These are phyloP conservation scores for Penicillium sp. DNA, from an alignment of 2,329 filamentous ascomycete species.

Conservation along the genomic window DNA sequence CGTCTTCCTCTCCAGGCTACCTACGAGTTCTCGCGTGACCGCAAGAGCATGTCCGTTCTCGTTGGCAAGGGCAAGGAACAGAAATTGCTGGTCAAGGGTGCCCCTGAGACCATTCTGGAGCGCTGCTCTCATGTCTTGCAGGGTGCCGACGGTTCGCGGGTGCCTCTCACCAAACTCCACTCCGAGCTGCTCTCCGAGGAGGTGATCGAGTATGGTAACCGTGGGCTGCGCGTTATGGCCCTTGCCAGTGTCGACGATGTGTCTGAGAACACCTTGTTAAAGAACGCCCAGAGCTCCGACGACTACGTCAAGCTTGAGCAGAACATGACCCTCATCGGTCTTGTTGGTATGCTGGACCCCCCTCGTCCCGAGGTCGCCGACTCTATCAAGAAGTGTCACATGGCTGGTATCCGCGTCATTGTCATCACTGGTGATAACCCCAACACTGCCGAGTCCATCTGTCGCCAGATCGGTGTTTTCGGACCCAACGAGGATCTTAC, in stretches of 20 bases:
- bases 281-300: constrained; percentile 71
- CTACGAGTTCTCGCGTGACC: constrained; percentile 94
- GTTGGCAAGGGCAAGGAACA: constrained; percentile 66
- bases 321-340: constrained; percentile 86
- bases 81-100: constrained; percentile 91
- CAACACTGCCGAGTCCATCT: constrained; percentile 96
- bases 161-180: constrained; percentile 66
- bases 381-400: constrained; percentile 83
- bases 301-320: constrained; percentile 88
- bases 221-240: constrained; percentile 89
- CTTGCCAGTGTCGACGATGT: constrained; percentile 79
- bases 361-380: constrained; percentile 84
- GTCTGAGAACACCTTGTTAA: constrained; percentile 62
- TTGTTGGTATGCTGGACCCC: constrained; percentile 95
- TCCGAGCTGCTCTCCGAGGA: constrained; percentile 68
- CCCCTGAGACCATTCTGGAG: constrained; percentile 89
- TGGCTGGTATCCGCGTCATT: constrained; percentile 91
- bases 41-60: constrained; percentile 98
- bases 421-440: constrained; percentile 98
- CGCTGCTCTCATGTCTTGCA: constrained; percentile 79
- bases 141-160: constrained; percentile 72
- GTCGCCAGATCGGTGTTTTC: constrained; percentile 94
- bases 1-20: constrained; percentile 72
- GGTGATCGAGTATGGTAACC: constrained; percentile 84
- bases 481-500: constrained; percentile 71